A percentile compares a stretch with the other conserved stretches of the same genome.
Conservation (phyloP, 768 basidiomycete species). For the Boletus barrowsii region DNA sequence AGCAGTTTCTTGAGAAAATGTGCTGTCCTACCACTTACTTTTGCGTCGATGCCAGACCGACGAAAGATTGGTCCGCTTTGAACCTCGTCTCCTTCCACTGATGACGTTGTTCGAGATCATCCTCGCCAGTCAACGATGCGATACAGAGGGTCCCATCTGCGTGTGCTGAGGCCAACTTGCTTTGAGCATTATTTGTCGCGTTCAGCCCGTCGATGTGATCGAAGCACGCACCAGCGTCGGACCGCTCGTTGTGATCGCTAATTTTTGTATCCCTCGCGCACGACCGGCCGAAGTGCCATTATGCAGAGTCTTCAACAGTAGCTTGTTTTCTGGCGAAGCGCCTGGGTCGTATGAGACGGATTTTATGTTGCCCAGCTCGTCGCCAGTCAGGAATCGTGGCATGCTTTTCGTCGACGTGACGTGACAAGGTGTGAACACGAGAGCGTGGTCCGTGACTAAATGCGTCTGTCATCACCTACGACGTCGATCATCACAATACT, state of each 20-base stretch:
- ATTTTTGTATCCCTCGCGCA: slow-evolving; percentile 37
- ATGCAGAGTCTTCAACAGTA: slow-evolving; percentile 33
- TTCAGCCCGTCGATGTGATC: slow-evolving; percentile 6
- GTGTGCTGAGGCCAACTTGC: slow-evolving; percentile 64
- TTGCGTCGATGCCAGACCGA: slow-evolving; percentile 54
- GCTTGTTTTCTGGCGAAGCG: slow-evolving; percentile 32
- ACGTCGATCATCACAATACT: slow-evolving; percentile 4
- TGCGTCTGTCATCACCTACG: background rate
- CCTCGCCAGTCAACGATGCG: slow-evolving; percentile 42
- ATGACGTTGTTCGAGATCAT: slow-evolving; percentile 36
- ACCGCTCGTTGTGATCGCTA: slow-evolving; percentile 32
- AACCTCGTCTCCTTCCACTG: slow-evolving; percentile 69
- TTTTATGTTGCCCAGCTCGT: slow-evolving; percentile 78
- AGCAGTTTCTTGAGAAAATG: background rate
- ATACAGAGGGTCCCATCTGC: slow-evolving; percentile 55
- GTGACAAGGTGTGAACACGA: slow-evolving; percentile 17
- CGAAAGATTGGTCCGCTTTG: slow-evolving; percentile 49
- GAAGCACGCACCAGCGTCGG: slow-evolving; percentile 39
- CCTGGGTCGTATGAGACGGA: slow-evolving; percentile 43
- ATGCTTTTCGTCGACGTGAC: slow-evolving; percentile 35
- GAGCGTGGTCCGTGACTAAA: background rate
- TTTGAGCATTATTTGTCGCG: slow-evolving; percentile 35
- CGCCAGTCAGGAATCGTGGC: slow-evolving; percentile 71
- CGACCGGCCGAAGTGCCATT: slow-evolving; percentile 34
- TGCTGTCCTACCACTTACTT: slow-evolving; percentile 39